Base-by-base conservation (phyloP, 2,329 filamentous ascomycete species). In the Aspergillus sp. region DNA sequence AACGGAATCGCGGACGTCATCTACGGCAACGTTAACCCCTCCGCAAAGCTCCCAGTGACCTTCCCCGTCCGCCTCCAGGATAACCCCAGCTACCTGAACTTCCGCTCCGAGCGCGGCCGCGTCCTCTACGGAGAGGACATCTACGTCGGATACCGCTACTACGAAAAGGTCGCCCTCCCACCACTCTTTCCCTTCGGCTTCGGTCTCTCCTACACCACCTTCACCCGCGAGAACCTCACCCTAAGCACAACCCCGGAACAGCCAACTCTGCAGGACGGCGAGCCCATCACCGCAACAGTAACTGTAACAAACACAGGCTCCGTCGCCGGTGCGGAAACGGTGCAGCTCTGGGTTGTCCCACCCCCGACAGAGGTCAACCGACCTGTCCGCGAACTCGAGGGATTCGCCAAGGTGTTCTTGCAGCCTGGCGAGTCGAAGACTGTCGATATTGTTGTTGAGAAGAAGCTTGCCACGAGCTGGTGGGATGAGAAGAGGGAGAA, bases 81-180 rank as follows among this genome's bases (percentile, higher is more conserved):
- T 70, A 92, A 90, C 64, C 91, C 91, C 1, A 86, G 89, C 0
- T 93, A 89, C 77, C 82, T 92, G 69, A 93, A 92, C 80, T 94
- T 88, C 75, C 80, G 83, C 43, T 84, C 84, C 13, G 90, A 94
- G 74, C 87, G 88, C 41, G 86, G 90, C 49, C 84, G 89, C 60
- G 87, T 89, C 0, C 79, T 92, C 1, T 95, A 94, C 72, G 90
- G 90, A 51, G 91, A 95, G 75, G 91, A 92, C 63, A 81, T 95
- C 50, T 94, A 92, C 74, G 82, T 94, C 43, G 91, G 91, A 3
- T 95, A 95, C 78, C 84, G 91, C 23, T 92, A 88, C 80, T 95
- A 92, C 74, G 91, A 95, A 71, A 88, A 85, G 69, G 82, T 84
- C n/a, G 82, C 87, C 41, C 82, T 87, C 4, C 81, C 83, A 0